phyloP scores from a whole-genome alignment of 23 red algal genomes.

The Porphyridium purpureum region DNA sequence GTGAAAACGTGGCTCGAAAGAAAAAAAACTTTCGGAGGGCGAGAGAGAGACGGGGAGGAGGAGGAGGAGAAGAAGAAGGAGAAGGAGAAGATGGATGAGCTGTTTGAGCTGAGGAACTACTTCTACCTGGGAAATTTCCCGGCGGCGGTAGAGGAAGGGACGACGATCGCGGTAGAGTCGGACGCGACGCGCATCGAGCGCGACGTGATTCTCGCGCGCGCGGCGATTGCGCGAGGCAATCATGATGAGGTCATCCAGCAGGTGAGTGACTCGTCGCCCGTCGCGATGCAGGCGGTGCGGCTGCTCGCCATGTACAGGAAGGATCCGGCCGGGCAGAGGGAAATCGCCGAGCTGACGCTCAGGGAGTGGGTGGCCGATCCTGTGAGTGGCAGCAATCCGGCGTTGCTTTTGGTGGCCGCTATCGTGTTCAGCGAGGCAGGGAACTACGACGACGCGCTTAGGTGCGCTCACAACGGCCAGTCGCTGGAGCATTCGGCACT shows the following conservation, averaged over 20 bases:
- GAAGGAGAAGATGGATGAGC: no score
- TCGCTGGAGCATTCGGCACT: conserved; percentile 39
- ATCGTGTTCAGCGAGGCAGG: conserved; percentile 25
- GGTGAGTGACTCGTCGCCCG: conserved; percentile 10
- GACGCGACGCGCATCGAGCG: conserved; percentile 21
- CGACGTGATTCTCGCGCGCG: conserved; percentile 42
- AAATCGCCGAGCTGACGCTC: neutral
- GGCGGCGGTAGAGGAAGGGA: conserved; percentile 43
- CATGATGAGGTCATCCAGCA: conserved; percentile 23
- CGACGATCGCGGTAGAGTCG: conserved; percentile 17
- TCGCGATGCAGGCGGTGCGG: conserved; percentile 13
- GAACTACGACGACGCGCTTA: conserved; percentile 43
- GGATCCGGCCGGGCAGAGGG: neutral
- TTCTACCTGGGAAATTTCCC: conserved; percentile 73
- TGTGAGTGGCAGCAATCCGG: neutral
- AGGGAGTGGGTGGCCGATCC: conserved; percentile 4
- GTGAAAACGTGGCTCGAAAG: no score
- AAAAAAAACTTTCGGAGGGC: no score
- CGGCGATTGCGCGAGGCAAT: conserved; percentile 38
- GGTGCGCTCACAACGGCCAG: conserved; percentile 7
- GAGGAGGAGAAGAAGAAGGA: no score
- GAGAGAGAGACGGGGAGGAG: no score
- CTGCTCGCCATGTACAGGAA: conserved; percentile 15
- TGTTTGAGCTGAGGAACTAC: conserved; percentile 77
- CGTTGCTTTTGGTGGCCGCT: conserved; percentile 32